phyloP scores from a whole-genome alignment of 306 rosid species.

The Begonia loranthoides region DNA sequence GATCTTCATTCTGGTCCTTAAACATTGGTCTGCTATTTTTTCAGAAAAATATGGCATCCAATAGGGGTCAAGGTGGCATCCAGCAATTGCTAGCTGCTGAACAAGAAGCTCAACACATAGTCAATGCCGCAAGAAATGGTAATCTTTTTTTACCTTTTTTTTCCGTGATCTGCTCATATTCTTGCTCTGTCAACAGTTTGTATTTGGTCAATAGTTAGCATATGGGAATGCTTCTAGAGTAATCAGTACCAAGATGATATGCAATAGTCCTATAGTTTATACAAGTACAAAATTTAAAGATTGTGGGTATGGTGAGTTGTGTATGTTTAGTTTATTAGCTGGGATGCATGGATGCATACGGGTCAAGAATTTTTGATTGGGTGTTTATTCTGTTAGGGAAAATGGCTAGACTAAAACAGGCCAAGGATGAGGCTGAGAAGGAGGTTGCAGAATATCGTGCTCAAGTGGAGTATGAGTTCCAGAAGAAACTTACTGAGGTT shows the following conservation, averaged over 20 bases:
- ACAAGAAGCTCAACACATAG: conserved; percentile 93
- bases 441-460: conserved; percentile 72
- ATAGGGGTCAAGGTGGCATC: conserved; percentile 85
- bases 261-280: too few relatives aligned
- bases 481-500: conserved; percentile 68
- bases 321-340: too few relatives aligned
- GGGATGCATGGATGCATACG: too few relatives aligned
- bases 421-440: conserved; percentile 86
- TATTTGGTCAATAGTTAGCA: background rate
- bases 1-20: background rate
- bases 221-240: too few relatives aligned
- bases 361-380: too few relatives aligned
- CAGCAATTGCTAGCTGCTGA: conserved; percentile 95
- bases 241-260: too few relatives aligned
- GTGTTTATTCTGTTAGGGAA: conserved; percentile 36
- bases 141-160: background rate
- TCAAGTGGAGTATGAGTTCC: conserved; percentile 66
- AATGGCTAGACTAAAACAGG: conserved; percentile 85
- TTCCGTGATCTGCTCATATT: background rate
- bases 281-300: too few relatives aligned
- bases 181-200: background rate
- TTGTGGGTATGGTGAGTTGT: too few relatives aligned
- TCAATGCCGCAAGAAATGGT: conserved; percentile 86
- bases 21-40: background rate
- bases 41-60: conserved; percentile 58